phyloP scores from a whole-genome alignment of 2,329 filamentous ascomycete species.

The Podosphaera xanthii region DNA sequence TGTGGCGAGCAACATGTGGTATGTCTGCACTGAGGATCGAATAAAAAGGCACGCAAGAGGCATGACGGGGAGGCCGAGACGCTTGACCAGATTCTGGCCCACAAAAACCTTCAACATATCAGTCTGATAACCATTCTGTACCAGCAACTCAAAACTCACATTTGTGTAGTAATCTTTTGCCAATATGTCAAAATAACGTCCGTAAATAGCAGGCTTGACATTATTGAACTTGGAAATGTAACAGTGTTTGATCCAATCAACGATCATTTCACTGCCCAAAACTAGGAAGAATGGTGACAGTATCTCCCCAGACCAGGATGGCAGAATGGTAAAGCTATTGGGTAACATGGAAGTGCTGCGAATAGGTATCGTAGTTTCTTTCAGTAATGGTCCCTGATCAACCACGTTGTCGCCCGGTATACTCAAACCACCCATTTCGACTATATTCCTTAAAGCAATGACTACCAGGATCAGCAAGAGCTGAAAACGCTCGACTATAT shows the following conservation, averaged over 20 bases:
- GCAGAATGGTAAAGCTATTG: slow-evolving; percentile 74
- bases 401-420: slow-evolving; percentile 18
- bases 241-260: slow-evolving; percentile 91
- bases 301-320: slow-evolving; percentile 70
- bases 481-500: slow-evolving; percentile 92
- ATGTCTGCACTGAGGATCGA: slow-evolving; percentile 80
- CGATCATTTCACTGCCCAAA: slow-evolving; percentile 84
- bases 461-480: slow-evolving; percentile 94
- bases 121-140: slow-evolving; percentile 7
- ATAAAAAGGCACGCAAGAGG: slow-evolving; percentile 90
- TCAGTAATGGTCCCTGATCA: slow-evolving; percentile 20
- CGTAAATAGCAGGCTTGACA: slow-evolving; percentile 74
- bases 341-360: slow-evolving; percentile 59
- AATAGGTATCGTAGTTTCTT: slow-evolving; percentile 34
- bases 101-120: slow-evolving; percentile 46
- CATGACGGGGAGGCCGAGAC: slow-evolving; percentile 75
- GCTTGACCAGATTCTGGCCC: slow-evolving; percentile 70
- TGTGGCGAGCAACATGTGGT: slow-evolving; percentile 90
- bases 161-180: slow-evolving; percentile 98
- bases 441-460: slow-evolving; percentile 85
- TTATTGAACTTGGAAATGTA: slow-evolving; percentile 99
- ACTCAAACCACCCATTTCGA: slow-evolving; percentile 76
- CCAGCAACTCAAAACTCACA: slow-evolving; percentile 22
- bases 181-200: slow-evolving; percentile 73
- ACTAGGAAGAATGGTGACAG: slow-evolving; percentile 85